Conservation (phyloP, 495 filamentous ascomycete species). For the Xylaria venustula region DNA sequence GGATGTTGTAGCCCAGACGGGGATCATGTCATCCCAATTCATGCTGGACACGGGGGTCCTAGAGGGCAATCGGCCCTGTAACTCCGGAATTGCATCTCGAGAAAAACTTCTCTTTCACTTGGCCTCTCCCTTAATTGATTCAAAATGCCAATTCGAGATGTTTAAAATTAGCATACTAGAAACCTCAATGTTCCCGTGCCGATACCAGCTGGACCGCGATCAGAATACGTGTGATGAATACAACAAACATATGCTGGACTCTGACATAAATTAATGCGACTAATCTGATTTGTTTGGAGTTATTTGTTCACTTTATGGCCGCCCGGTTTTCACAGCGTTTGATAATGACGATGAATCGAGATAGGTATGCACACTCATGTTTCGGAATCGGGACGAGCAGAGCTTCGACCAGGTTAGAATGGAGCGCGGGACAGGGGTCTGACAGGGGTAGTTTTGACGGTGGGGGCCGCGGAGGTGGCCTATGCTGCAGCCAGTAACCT, state of each 20-base stretch:
- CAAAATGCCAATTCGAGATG: not conserved
- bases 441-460: too few species aligned
- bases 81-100: slow-evolving; percentile 4
- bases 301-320: not conserved
- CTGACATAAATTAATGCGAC: too few species aligned
- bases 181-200: too few species aligned
- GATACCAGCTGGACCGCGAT: too few species aligned
- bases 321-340: slow-evolving; percentile 12
- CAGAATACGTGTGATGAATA: too few species aligned
- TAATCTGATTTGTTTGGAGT: not conserved
- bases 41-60: slow-evolving; percentile 2
- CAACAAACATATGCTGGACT: not conserved
- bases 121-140: not conserved
- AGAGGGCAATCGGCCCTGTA: slow-evolving; percentile 11
- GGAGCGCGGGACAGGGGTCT: not conserved
- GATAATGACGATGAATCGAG: slow-evolving; percentile 26
- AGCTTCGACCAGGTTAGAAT: not conserved
- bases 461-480: not conserved
- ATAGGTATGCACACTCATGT: slow-evolving; percentile 14
- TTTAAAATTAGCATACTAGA: too few species aligned
- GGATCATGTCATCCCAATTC: not conserved
- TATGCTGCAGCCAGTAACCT: not conserved
- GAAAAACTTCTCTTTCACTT: too few species aligned
- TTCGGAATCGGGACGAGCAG: slow-evolving; percentile 12
- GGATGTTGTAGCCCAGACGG: not conserved